Conservation (phyloP, 108 stramenopile genomes). For the Cyclotella sp. region DNA sequence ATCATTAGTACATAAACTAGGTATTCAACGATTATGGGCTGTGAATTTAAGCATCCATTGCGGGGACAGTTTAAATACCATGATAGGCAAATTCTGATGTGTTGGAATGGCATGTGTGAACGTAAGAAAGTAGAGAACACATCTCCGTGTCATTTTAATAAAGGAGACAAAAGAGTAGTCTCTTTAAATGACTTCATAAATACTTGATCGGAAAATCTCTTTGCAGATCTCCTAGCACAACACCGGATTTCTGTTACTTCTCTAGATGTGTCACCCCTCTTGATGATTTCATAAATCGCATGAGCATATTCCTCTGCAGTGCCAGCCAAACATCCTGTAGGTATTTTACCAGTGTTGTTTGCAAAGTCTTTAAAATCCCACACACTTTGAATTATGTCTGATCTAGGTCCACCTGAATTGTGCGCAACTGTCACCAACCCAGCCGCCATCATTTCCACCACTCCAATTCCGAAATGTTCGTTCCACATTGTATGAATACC, state of each 20-base stretch:
- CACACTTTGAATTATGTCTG: conserved; percentile 69
- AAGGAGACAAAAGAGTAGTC: conserved; percentile 39
- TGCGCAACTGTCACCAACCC: conserved; percentile 96
- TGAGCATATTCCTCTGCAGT: conserved; percentile 77
- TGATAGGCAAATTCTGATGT: too few relatives aligned
- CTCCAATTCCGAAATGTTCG: conserved; percentile 99
- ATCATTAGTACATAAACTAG: too few relatives aligned
- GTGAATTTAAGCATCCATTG: too few relatives aligned
- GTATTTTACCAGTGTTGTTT: background rate
- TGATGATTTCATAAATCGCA: conserved; percentile 68
- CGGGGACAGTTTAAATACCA: too few relatives aligned
- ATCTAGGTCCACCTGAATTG: conserved; percentile 94
- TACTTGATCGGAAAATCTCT: conserved; percentile 76
- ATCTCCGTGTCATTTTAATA: conserved; percentile 15
- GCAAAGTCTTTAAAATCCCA: conserved; percentile 30
- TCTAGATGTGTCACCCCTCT: conserved; percentile 32
- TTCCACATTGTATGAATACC: conserved; percentile 99
- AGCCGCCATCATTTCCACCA: conserved; percentile 99
- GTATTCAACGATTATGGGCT: too few relatives aligned
- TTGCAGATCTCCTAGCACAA: conserved; percentile 57
- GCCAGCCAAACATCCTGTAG: conserved; percentile 78
- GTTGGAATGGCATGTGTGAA: too few relatives aligned
- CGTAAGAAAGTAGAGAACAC: too few relatives aligned
- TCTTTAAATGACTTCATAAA: conserved; percentile 60
- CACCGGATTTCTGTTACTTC: conserved; percentile 49